These are phyloP conservation scores for Russula earlei DNA, from an alignment of 768 basidiomycete species.

Conservation along the genomic window DNA sequence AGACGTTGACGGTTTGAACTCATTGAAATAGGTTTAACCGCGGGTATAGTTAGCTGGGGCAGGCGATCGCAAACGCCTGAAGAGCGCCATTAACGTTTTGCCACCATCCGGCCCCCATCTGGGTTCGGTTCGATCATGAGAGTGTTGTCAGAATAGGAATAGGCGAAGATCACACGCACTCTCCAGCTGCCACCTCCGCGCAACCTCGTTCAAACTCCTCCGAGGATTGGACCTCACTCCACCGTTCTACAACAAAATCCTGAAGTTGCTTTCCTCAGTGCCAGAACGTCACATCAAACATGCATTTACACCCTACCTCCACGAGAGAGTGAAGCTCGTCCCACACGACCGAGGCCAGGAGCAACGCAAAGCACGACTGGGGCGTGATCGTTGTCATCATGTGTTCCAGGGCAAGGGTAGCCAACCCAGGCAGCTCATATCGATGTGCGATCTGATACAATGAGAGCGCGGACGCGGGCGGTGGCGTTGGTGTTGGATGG, in stretches of 20 bases:
- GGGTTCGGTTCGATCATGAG: constrained; percentile 5
- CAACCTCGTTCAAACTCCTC: constrained; percentile 63
- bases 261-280: constrained; percentile 23
- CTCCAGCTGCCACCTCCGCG: constrained; percentile 62
- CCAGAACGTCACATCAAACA: constrained; percentile 7
- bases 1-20: neutral
- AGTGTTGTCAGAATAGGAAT: neutral
- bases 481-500: constrained; percentile 54
- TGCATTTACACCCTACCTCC: constrained; percentile 36
- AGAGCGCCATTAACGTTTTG: constrained; percentile 55
- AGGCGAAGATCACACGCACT: constrained; percentile 32
- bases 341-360: constrained; percentile 61
- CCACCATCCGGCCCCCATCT: constrained; percentile 70
- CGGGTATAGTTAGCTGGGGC: constrained; percentile 24
- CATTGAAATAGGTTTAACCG: constrained; percentile 1
- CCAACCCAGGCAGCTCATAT: constrained; percentile 58
- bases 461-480: constrained; percentile 61
- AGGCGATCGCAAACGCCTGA: constrained; percentile 58
- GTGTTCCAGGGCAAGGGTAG: constrained; percentile 60
- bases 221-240: constrained; percentile 57
- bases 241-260: constrained; percentile 72
- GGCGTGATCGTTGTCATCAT: constrained; percentile 62
- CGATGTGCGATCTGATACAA: constrained; percentile 73
- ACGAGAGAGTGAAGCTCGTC: constrained; percentile 52
- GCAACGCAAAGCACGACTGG: constrained; percentile 53